Percentiles rank a stretch among this genome's conserved stretches.
phyloP scores from a whole-genome alignment of 306 rosid species.

The apple (Malus domestica) region DNA sequence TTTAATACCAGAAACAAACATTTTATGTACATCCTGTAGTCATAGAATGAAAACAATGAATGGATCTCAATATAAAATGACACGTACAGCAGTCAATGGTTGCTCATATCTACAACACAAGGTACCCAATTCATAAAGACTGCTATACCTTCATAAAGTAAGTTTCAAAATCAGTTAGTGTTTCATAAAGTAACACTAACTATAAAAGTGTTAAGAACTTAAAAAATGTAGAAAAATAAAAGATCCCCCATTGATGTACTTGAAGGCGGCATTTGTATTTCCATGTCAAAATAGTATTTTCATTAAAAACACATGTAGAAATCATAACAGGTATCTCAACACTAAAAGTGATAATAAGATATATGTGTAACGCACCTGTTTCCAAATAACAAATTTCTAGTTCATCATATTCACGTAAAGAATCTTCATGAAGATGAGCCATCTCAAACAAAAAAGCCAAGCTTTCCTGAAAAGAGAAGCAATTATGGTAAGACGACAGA shows the following conservation, averaged over 20 bases:
- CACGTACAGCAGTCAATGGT: not conserved
- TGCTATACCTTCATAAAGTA: not conserved
- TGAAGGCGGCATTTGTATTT: not conserved
- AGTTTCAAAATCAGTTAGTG: not conserved
- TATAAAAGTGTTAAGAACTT: not conserved
- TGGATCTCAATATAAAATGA: not conserved
- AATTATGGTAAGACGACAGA: constrained; percentile 22
- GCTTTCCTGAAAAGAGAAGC: constrained; percentile 69
- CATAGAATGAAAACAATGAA: not conserved
- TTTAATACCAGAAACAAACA: not conserved
- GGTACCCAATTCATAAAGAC: not conserved
- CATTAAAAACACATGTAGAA: not conserved
- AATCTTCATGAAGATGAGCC: constrained; percentile 93
- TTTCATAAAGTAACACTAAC: not conserved
- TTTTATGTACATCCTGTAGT: not conserved
- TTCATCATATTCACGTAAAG: constrained; percentile 91
- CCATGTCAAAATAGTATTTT: not conserved
- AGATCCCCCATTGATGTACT: not conserved
- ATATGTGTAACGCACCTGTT: constrained; percentile 57
- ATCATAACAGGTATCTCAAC: constrained; percentile 15
- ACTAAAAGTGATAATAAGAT: constrained; percentile 15
- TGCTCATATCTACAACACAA: not conserved
- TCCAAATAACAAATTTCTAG: constrained; percentile 93
- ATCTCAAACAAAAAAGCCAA: constrained; percentile 98
- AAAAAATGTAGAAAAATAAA: not conserved